Conservation (phyloP, 2,329 filamentous ascomycete genomes). For the Calcarisporium arbuscula region DNA sequence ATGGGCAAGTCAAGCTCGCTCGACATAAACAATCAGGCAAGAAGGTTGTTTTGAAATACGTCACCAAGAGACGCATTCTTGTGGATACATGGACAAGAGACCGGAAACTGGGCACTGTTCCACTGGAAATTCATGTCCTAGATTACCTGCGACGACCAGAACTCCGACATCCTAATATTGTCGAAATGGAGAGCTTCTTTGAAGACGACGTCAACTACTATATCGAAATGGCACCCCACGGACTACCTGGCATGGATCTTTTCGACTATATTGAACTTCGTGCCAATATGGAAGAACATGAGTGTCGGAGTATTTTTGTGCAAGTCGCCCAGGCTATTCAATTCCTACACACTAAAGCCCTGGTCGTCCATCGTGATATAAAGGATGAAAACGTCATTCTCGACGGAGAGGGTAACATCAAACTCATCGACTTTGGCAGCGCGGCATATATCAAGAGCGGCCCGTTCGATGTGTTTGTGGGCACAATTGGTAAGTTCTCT, state of each 20-base stretch:
- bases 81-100: conserved; percentile 98
- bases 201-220: conserved; percentile 91
- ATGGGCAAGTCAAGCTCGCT: conserved; percentile 93
- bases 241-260: conserved; percentile 92
- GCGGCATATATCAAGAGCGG: conserved; percentile 98
- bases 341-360: conserved; percentile 83
- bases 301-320: conserved; percentile 90
- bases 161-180: conserved; percentile 60
- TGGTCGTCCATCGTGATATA: conserved; percentile 95
- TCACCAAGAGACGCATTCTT: conserved; percentile 91
- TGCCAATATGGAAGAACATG: conserved; percentile 90
- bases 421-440: conserved; percentile 96
- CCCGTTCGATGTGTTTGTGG: conserved; percentile 97
- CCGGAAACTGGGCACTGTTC: conserved; percentile 85
- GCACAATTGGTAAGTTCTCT: conserved; percentile 75
- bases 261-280: conserved; percentile 98
- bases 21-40: conserved; percentile 73
- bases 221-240: conserved; percentile 96
- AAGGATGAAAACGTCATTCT: conserved; percentile 98
- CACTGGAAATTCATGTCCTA: conserved; percentile 92
- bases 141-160: conserved; percentile 80
- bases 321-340: conserved; percentile 87
- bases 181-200: conserved; percentile 68
- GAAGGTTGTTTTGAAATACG: conserved; percentile 94
- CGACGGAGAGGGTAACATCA: conserved; percentile 91